These are phyloP conservation scores for Evernia prunastri DNA, from an alignment of 495 filamentous ascomycete species.

Conservation along the genomic window DNA sequence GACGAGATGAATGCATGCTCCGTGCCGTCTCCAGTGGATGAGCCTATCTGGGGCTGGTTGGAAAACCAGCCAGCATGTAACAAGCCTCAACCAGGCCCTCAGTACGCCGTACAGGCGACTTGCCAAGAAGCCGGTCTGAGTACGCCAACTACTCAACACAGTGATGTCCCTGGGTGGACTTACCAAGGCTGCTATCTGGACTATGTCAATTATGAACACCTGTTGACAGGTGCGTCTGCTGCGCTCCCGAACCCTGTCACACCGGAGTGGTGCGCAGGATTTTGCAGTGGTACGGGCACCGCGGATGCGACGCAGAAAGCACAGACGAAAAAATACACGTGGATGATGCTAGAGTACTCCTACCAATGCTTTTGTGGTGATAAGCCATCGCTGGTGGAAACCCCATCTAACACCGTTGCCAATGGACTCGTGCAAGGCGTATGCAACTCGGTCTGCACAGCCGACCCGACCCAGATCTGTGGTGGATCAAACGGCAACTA, in stretches of 20 bases:
- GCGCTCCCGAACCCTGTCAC: neutral
- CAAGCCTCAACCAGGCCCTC: neutral
- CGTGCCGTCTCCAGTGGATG: neutral
- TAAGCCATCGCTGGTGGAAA: neutral
- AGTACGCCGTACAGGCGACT: neutral
- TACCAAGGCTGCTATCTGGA: slow-evolving; percentile 19
- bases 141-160: neutral
- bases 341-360: slow-evolving; percentile 22
- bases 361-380: slow-evolving; percentile 27
- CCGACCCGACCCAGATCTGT: slow-evolving; percentile 8
- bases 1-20: slow-evolving; percentile 5
- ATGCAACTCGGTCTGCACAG: slow-evolving; percentile 11
- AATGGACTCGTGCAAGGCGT: slow-evolving; percentile 4
- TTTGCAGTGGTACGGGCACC: slow-evolving; percentile 2
- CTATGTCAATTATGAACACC: slow-evolving; percentile 11
- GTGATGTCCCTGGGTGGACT: slow-evolving; percentile 11
- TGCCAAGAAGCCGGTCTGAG: slow-evolving; percentile 4
- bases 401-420: neutral
- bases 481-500: slow-evolving; percentile 7
- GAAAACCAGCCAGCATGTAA: slow-evolving; percentile 5
- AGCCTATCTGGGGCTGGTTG: slow-evolving; percentile 5
- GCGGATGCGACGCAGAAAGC: slow-evolving; percentile 16
- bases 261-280: slow-evolving; percentile 1
- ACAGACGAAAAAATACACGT: slow-evolving; percentile 13
- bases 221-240: slow-evolving; percentile 12